These are phyloP conservation scores for Globisporangium viniferum DNA, from an alignment of 352 stramenopile genomes.

Conservation along the genomic window DNA sequence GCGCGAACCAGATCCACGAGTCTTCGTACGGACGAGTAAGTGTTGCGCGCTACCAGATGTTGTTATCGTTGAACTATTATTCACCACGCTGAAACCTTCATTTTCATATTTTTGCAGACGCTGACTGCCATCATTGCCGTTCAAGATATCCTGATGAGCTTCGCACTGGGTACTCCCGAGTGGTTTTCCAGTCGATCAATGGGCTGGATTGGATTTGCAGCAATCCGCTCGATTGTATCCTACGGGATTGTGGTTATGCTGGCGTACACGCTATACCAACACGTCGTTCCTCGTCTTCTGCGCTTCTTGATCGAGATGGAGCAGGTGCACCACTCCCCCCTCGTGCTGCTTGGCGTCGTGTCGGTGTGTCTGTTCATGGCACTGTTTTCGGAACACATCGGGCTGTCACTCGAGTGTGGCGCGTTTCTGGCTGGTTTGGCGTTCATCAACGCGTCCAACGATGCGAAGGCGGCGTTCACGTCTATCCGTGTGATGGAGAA, in stretches of 20 bases:
- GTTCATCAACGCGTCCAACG: conserved; percentile 68
- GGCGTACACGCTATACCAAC: conserved; percentile 62
- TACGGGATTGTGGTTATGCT: conserved; percentile 71
- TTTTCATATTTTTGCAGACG: conserved; percentile 35
- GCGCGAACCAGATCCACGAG: conserved; percentile 75
- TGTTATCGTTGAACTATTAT: background rate
- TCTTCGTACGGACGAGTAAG: conserved; percentile 73
- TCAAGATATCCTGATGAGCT: conserved; percentile 86
- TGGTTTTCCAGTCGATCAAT: conserved; percentile 79
- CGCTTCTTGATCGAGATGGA: conserved; percentile 78
- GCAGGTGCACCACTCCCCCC: conserved; percentile 71
- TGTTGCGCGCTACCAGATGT: background rate
- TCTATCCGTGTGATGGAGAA: conserved; percentile 88
- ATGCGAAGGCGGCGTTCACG: conserved; percentile 69
- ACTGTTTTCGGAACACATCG: conserved; percentile 79
- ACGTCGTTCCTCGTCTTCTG: conserved; percentile 67
- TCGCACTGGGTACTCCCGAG: conserved; percentile 77
- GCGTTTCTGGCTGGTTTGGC: conserved; percentile 79
- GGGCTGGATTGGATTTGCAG: conserved; percentile 67
- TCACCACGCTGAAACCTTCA: background rate
- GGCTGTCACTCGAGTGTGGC: conserved; percentile 78
- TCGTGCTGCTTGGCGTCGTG: conserved; percentile 80
- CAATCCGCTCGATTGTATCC: conserved; percentile 63
- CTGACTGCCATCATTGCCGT: conserved; percentile 84
- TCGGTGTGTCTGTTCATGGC: conserved; percentile 85